Base-by-base conservation (phyloP, 2,329 filamentous ascomycete species). In the Lasiodiplodia sp. region DNA sequence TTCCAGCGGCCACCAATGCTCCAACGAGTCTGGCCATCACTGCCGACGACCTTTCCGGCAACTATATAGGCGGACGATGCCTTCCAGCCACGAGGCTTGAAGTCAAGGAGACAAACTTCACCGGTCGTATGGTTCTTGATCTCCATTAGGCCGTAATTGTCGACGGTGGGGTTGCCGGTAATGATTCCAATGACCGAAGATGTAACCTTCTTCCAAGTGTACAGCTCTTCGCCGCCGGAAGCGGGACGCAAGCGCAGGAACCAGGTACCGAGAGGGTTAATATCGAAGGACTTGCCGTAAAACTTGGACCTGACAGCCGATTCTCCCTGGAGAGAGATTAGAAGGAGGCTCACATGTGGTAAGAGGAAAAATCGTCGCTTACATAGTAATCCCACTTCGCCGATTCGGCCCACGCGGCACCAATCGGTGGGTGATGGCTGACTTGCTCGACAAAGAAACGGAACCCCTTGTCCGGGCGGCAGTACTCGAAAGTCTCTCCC, bases 401-500 rank as follows among this genome's bases (percentile, higher is more conserved):
- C 4, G 93, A 91, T 80, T 99, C 96, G 10, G 95, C 95, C 85
- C 92, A 96, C 0, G 94, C 94, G 21, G 96, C 96, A 72, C 96
- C 94, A 74, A 99, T 87, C 0, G 96, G 96, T 37, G 96, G 96
- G 80, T 99, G 96, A 79, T 99, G 96, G 82, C 93, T 96, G 75
- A 99, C 95, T 83, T 99, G 96, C 80, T 99, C 96, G 70, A 97
- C 93, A 82, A 98, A 97, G 86, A 98, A 98, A 72, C 96, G 93
- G 83, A 97, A 99, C 69, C 95, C 94, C 80, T 97, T 97, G 82
- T 99, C 96, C 0, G 96, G 95, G 68, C 96, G 87, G 44, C 91
- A 94, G 76, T 99, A 98, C 79, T 99, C 96, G 74, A 96, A 99
- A 0, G 96, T 99, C 80, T 99, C 96, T 58, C 95, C 96, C 0